A percentile compares a stretch with the other conserved stretches of the same genome.
phyloP scores from a whole-genome alignment of 192 early-diverging fungal species.

The Mortierella hygrophila region DNA sequence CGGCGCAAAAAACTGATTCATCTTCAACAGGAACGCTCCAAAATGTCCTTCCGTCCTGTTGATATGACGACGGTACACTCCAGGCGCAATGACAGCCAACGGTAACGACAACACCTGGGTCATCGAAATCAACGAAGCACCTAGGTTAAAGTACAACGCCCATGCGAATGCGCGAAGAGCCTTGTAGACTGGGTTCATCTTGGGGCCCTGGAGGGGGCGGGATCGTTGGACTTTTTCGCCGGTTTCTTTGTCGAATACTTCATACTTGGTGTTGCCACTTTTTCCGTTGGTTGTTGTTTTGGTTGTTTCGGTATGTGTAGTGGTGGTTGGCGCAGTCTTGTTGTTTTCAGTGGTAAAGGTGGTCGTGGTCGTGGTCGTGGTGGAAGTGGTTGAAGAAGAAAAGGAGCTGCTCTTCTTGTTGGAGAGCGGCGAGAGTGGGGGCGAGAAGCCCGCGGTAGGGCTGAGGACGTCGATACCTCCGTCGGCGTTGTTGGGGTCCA shows the following conservation, averaged over 20 bases:
- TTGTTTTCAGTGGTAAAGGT: conserved; percentile 3
- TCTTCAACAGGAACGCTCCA: conserved; percentile 60
- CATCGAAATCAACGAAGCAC: conserved; percentile 44
- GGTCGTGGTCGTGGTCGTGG: not conserved
- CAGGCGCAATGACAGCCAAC: conserved; percentile 34
- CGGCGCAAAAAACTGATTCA: conserved; percentile 67
- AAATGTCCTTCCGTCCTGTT: conserved; percentile 55
- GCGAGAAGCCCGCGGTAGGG: conserved; percentile 4
- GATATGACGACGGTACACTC: conserved; percentile 53
- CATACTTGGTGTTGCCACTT: not conserved
- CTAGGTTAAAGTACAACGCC: conserved; percentile 47
- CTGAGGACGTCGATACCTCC: not conserved
- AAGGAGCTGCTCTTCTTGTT: not conserved
- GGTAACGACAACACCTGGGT: conserved; percentile 53
- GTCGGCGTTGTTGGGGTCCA: conserved; percentile 17
- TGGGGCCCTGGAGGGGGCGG: conserved; percentile 22
- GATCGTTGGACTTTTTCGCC: not conserved
- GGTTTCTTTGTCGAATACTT: conserved; percentile 1
- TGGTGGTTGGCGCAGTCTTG: conserved; percentile 7
- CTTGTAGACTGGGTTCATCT: conserved; percentile 53
- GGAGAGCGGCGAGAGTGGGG: conserved; percentile 14
- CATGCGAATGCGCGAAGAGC: conserved; percentile 27
- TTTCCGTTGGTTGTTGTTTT: conserved; percentile 5
- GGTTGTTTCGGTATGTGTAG: conserved; percentile 22
- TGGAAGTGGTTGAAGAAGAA: not conserved